These are phyloP conservation scores for Wilcoxina mikolae DNA, from an alignment of 495 filamentous ascomycete genomes.

Conservation along the genomic window DNA sequence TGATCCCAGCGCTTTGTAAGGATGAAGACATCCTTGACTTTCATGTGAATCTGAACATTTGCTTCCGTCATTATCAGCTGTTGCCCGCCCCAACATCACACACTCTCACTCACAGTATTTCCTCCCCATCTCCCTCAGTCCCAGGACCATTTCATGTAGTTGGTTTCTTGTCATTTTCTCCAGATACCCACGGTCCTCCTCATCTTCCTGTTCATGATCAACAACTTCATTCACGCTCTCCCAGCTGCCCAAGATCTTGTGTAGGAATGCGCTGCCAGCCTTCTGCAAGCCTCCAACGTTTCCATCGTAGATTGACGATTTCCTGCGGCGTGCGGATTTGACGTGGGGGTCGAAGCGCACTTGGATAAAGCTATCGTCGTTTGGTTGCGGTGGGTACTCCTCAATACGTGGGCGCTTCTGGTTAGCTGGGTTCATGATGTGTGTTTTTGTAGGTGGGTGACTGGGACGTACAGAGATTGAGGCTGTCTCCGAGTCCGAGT, in stretches of 20 bases:
- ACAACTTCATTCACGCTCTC: neutral
- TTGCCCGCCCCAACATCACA: neutral
- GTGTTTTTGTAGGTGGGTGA: no score
- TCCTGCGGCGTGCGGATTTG: constrained; percentile 17
- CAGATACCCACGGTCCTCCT: constrained; percentile 6
- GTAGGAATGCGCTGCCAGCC: constrained; percentile 1
- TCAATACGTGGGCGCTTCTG: no score
- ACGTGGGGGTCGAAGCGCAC: constrained; percentile 22
- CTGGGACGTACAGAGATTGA: no score
- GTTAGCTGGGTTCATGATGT: no score
- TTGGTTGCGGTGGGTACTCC: neutral
- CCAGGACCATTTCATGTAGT: constrained; percentile 88
- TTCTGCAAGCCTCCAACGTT: neutral
- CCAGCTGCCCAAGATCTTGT: constrained; percentile 19
- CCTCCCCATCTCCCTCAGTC: constrained; percentile 79
- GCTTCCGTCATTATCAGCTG: constrained; percentile 1
- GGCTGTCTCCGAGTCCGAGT: no score
- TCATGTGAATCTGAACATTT: constrained; percentile 34
- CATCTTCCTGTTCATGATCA: neutral
- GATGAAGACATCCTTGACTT: constrained; percentile 85
- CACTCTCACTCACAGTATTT: constrained; percentile 44
- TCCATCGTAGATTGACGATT: constrained; percentile 12
- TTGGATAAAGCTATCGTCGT: neutral
- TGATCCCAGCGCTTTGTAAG: constrained; percentile 94
- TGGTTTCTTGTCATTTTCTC: constrained; percentile 69